These are phyloP conservation scores for Bryoerythrophyllum caledonicum DNA, from an alignment of 225 moss, liverwort and hornwort genomes.

Conservation along the genomic window DNA sequence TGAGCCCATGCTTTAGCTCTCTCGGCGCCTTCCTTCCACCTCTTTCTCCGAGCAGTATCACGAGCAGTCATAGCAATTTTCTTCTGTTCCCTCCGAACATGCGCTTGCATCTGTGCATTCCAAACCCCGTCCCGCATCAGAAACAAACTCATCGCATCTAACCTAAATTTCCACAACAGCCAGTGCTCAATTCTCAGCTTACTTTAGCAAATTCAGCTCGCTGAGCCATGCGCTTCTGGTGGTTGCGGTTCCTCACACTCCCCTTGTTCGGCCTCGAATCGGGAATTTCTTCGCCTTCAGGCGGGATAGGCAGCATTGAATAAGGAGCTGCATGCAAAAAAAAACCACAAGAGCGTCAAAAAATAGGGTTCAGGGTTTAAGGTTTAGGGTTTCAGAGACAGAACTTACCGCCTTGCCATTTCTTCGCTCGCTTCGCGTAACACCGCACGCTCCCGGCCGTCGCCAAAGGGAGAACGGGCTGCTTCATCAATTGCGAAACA, in stretches of 20 bases:
- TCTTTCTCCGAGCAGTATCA: slow-evolving; percentile 80
- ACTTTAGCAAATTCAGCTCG: slow-evolving; percentile 80
- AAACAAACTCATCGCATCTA: neutral
- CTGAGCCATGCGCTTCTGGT: slow-evolving; percentile 92
- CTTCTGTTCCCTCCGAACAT: slow-evolving; percentile 70
- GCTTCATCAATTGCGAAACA: too few relatives aligned
- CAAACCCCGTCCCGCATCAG: neutral
- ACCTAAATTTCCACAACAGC: neutral
- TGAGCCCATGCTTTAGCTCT: slow-evolving; percentile 88
- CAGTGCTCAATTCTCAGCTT: neutral
- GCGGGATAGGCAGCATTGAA: slow-evolving; percentile 67
- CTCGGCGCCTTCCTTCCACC: slow-evolving; percentile 96
- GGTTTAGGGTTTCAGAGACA: too few relatives aligned
- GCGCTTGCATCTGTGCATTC: slow-evolving; percentile 69
- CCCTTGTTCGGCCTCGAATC: slow-evolving; percentile 79
- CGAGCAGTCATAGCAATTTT: slow-evolving; percentile 69
- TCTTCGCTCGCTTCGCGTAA: too few relatives aligned
- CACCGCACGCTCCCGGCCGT: too few relatives aligned
- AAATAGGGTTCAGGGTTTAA: too few relatives aligned
- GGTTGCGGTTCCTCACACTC: slow-evolving; percentile 90
- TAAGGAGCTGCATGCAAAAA: slow-evolving; percentile 56
- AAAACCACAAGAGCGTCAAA: neutral
- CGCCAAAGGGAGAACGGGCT: too few relatives aligned
- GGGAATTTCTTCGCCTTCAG: slow-evolving; percentile 72
- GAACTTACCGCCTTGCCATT: too few relatives aligned